phyloP scores from a whole-genome alignment of 2,329 filamentous ascomycete genomes.

The Chaetomium strumarium region DNA sequence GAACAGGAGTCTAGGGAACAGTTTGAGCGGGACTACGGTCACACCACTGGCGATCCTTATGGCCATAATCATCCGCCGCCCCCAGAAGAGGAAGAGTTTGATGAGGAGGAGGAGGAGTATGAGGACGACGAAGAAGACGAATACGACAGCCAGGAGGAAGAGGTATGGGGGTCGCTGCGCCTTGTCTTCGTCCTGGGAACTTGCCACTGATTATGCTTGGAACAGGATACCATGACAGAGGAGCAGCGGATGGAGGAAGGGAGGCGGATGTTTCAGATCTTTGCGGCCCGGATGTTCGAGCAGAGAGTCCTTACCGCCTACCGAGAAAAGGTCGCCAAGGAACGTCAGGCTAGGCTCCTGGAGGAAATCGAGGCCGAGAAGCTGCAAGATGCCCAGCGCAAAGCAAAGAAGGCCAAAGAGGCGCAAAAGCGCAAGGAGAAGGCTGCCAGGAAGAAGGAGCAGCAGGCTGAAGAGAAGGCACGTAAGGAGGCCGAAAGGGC shows the following conservation, averaged over 20 bases:
- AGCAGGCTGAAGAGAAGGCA: conserved; percentile 84
- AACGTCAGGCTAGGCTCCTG: conserved; percentile 83
- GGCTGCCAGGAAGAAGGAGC: conserved; percentile 80
- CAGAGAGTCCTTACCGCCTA: conserved; percentile 96
- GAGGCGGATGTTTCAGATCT: conserved; percentile 98
- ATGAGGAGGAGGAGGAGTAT: conserved; percentile 58
- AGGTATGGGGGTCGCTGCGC: conserved; percentile 42
- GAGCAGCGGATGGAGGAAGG: conserved; percentile 99
- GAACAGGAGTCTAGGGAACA: conserved; percentile 79
- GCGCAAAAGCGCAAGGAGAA: conserved; percentile 95
- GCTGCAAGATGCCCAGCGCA: conserved; percentile 67
- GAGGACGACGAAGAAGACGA: conserved; percentile 55
- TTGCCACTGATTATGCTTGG: conserved; percentile 12
- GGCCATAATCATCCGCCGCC: conserved; percentile 69
- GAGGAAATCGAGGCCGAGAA: conserved; percentile 87
- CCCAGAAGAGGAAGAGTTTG: conserved; percentile 69
- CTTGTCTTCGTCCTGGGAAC: background rate
- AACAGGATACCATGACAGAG: conserved; percentile 93
- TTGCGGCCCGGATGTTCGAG: conserved; percentile 98
- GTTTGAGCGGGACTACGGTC: conserved; percentile 49
- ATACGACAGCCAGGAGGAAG: conserved; percentile 68
- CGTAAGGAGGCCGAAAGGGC: conserved; percentile 83
- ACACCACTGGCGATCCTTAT: conserved; percentile 54
- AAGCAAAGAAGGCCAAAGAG: conserved; percentile 89
- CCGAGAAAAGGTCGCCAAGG: conserved; percentile 89